Percentiles rank a stretch among this genome's conserved stretches.
phyloP scores from a whole-genome alignment of 1,284 basidiomycete species.

The Amylostereum areolatum region DNA sequence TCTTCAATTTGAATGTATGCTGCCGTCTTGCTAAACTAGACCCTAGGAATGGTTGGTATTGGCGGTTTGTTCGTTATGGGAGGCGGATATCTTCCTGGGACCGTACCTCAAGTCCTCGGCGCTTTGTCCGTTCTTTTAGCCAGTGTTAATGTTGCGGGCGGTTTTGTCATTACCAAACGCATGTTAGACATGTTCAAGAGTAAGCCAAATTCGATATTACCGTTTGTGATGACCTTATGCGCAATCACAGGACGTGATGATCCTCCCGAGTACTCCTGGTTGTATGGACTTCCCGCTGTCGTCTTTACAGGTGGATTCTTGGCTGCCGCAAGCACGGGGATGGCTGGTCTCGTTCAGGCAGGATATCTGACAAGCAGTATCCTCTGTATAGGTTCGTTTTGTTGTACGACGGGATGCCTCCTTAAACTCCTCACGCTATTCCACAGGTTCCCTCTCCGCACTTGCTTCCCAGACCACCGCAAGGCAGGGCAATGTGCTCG shows the following conservation, averaged over 20 bases:
- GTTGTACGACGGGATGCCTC: neutral
- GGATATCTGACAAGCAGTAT: constrained; percentile 79
- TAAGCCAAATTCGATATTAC: constrained; percentile 23
- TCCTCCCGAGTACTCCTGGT: constrained; percentile 80
- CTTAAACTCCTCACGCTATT: neutral
- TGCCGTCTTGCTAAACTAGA: constrained; percentile 2
- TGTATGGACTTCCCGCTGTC: constrained; percentile 72
- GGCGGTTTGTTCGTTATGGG: constrained; percentile 87
- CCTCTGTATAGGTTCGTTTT: constrained; percentile 67
- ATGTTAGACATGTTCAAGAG: constrained; percentile 91
- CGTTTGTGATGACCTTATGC: neutral
- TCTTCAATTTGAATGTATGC: neutral
- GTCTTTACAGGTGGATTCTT: constrained; percentile 79
- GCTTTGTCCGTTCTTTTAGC: constrained; percentile 77
- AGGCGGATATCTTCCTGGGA: constrained; percentile 76
- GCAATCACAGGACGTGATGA: constrained; percentile 29
- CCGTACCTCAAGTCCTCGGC: constrained; percentile 71
- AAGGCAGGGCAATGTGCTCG: constrained; percentile 76
- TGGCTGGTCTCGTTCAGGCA: constrained; percentile 80
- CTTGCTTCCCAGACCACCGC: constrained; percentile 74
- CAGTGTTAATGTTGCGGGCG: constrained; percentile 80
- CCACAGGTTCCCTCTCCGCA: constrained; percentile 63
- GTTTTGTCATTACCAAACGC: constrained; percentile 78
- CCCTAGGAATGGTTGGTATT: constrained; percentile 67
- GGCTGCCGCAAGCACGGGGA: constrained; percentile 72